Base-by-base conservation (phyloP, 345 rosid genomes). In the Alliaria petiolata region DNA sequence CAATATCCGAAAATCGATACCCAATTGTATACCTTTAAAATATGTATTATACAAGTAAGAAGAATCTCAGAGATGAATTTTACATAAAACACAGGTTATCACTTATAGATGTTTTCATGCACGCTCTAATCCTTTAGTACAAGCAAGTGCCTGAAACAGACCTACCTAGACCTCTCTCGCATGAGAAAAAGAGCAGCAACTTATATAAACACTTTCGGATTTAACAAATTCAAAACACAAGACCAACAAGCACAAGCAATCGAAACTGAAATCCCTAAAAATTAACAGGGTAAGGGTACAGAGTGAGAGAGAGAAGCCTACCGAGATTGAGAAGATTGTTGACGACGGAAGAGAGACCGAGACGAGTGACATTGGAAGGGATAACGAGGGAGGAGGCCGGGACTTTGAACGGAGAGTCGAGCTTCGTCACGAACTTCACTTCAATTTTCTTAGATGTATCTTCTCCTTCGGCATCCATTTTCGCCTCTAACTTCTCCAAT, bases 361-460 rank as follows among this genome's bases (percentile, higher is more conserved):
- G 74, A 38, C 99, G 89, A 43, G 96, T 88, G 83, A 89, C 83
- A 52, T 81, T 80, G 25, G 97, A 81, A 44, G 99, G 97, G 73
- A 95, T 88, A 15, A 92, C 86, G 45, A 91, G 79, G 67, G 93
- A 59, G 72, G 81, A 71, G 22, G 79, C 56, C 15, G 96, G 89
- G 17, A 57, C 87, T 81, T 79, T 86, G 56, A 64, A 82, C 0
- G 90, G 89, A 42, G 81, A 60, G 40, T 88, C 75, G 31, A 95
- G 85, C 82, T 89, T 90, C 26, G 99, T 95, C 10, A 90, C 76
- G 75, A 95, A 92, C 52, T 93, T 87, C n/a, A 84, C 98, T 59
- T 89, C 96, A 45, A 92, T 62, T 56, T 82, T 82, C 80, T 84
- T 80, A 9, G 83, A 80, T 16, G 33, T 59, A 42, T 81, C 86